Evolutionary conservation across 257 asterid genomes (phyloP).

Genomic region (Eucommia ulmoides): DNA sequence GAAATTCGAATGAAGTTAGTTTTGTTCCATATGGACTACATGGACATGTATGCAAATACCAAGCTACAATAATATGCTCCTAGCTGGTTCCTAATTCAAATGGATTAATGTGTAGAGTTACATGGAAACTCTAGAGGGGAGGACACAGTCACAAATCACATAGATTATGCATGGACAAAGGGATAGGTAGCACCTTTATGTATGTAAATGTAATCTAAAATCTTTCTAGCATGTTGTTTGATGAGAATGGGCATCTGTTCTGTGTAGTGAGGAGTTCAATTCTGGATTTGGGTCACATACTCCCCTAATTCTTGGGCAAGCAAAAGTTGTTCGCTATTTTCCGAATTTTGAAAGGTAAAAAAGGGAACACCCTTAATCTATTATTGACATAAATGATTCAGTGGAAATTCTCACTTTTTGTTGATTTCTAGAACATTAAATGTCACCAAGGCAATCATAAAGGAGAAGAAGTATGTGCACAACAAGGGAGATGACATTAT

Average conservation of each 20-base stretch:
- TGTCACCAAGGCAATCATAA: conserved; percentile 65
- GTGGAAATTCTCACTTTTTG: conserved; percentile 18
- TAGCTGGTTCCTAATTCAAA: too few relatives aligned
- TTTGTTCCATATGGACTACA: too few relatives aligned
- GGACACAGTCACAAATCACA: too few relatives aligned
- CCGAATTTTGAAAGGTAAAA: conserved; percentile 66
- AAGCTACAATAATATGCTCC: too few relatives aligned
- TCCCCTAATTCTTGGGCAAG: conserved; percentile 85
- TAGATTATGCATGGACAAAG: too few relatives aligned
- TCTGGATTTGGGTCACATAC: conserved; percentile 91
- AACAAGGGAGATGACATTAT: conserved; percentile 59
- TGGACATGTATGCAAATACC: too few relatives aligned
- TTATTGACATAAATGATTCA: too few relatives aligned
- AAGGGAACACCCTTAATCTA: too few relatives aligned
- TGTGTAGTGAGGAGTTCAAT: conserved; percentile 66
- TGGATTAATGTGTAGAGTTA: too few relatives aligned
- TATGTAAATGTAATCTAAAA: conserved; percentile 6
- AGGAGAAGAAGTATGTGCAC: conserved; percentile 59
- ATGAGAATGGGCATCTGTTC: conserved; percentile 11
- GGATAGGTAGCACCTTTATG: too few relatives aligned
- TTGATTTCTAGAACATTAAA: conserved; percentile 45
- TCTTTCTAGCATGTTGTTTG: conserved; percentile 12
- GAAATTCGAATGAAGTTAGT: too few relatives aligned
- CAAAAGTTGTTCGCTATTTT: conserved; percentile 71
- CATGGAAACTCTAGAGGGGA: too few relatives aligned